phyloP scores from a whole-genome alignment of 106 monocot genomes.

The Agapanthus africanus region DNA sequence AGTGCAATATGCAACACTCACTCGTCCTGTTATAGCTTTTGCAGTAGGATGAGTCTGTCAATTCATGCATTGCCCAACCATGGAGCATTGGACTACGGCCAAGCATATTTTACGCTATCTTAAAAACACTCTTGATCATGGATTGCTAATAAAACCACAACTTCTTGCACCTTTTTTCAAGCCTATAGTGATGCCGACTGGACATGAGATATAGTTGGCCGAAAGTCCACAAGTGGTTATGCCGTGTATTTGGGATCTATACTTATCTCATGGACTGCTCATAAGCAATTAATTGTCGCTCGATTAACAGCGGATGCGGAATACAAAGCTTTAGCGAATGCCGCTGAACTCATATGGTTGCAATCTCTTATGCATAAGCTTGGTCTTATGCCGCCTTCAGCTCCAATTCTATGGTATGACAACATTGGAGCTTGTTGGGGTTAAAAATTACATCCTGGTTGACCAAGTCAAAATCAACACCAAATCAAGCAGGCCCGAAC shows the following conservation, averaged over 20 bases:
- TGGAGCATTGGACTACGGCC: background rate
- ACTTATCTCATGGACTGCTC: background rate
- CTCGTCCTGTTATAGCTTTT: background rate
- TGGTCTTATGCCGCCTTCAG: too few relatives aligned
- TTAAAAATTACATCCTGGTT: too few relatives aligned
- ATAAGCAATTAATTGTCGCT: background rate
- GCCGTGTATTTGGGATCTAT: background rate
- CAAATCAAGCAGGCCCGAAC: too few relatives aligned
- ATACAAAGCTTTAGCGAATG: too few relatives aligned
- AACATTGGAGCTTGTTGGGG: too few relatives aligned
- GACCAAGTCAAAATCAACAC: too few relatives aligned
- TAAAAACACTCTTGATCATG: background rate
- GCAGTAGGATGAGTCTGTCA: too few relatives aligned
- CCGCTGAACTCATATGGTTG: too few relatives aligned
- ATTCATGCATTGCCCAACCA: background rate
- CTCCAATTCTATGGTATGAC: too few relatives aligned
- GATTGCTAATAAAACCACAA: background rate
- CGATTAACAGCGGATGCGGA: background rate
- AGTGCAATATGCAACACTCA: background rate
- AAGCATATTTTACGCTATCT: conserved; percentile 4
- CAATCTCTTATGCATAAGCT: too few relatives aligned
- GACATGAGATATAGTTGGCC: background rate
- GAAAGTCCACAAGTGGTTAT: background rate
- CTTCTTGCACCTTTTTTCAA: background rate
- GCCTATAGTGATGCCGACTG: background rate